Evolutionary conservation across 2,329 filamentous ascomycete species (phyloP).

Genomic region (Lasiodiplodia theobromae): DNA sequence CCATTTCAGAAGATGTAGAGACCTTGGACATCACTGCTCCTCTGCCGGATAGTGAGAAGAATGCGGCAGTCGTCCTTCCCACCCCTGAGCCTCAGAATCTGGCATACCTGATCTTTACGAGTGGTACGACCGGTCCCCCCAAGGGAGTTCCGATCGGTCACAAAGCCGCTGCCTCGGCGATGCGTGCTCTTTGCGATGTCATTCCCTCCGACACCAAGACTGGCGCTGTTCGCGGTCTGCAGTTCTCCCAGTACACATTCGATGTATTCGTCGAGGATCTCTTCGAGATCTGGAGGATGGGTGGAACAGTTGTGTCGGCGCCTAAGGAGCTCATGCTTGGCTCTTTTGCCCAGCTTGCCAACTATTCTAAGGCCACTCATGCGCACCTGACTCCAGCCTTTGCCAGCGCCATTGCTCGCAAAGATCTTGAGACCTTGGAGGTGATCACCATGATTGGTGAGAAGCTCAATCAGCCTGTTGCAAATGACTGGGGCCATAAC

Average conservation of each 20-base stretch:
- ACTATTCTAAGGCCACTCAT: conserved; percentile 35
- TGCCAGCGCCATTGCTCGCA: conserved; percentile 38
- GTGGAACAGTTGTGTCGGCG: conserved; percentile 59
- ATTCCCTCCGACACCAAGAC: conserved; percentile 41
- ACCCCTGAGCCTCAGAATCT: conserved; percentile 48
- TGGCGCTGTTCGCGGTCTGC: conserved; percentile 35
- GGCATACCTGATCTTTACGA: conserved; percentile 30
- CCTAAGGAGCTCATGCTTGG: conserved; percentile 58
- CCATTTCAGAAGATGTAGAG: conserved; percentile 18
- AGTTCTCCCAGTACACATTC: conserved; percentile 56
- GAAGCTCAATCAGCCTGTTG: conserved; percentile 31
- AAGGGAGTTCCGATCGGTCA: conserved; percentile 29
- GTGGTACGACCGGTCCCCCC: conserved; percentile 27
- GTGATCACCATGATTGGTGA: conserved; percentile 33
- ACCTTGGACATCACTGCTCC: conserved; percentile 47
- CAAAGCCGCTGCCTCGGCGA: conserved; percentile 36
- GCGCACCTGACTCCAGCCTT: conserved; percentile 44
- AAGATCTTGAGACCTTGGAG: conserved; percentile 32
- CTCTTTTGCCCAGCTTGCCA: conserved; percentile 36
- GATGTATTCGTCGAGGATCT: conserved; percentile 61
- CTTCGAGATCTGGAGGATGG: conserved; percentile 55
- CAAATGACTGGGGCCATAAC: conserved; percentile 43
- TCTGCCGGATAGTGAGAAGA: neutral
- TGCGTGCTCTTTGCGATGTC: conserved; percentile 37
- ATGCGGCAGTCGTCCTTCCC: neutral